A percentile compares a stretch with the other conserved stretches of the same genome.
Evolutionary conservation across 176 grass and related monocot genomes (phyloP).

Genomic region (Sorghum bicolor): Sorghum_bicolor_NCBIv3 NC_012873.2:6615501-6616000

Average conservation of each 20-base stretch:
- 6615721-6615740: background rate
- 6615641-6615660: conserved; percentile 28
- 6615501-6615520: background rate
- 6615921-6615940: background rate
- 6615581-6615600: background rate
- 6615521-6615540: background rate
- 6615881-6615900: background rate
- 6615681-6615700: background rate
- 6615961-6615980: conserved; percentile 20
- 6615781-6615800: conserved; percentile 51
- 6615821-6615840: conserved; percentile 65
- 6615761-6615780: conserved; percentile 42
- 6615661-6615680: conserved; percentile 26
- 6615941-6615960: background rate
- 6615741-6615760: background rate
- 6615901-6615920: background rate
- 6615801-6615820: conserved; percentile 59
- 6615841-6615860: conserved; percentile 90
- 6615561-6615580: background rate
- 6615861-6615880: conserved; percentile 56
- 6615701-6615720: background rate
- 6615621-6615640: conserved; percentile 2
- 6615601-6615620: background rate
- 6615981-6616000: conserved; percentile 64
- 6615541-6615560: background rate